Base-by-base conservation (phyloP, 2,329 filamentous ascomycete genomes). In the Fusarium bulbicola region DNA sequence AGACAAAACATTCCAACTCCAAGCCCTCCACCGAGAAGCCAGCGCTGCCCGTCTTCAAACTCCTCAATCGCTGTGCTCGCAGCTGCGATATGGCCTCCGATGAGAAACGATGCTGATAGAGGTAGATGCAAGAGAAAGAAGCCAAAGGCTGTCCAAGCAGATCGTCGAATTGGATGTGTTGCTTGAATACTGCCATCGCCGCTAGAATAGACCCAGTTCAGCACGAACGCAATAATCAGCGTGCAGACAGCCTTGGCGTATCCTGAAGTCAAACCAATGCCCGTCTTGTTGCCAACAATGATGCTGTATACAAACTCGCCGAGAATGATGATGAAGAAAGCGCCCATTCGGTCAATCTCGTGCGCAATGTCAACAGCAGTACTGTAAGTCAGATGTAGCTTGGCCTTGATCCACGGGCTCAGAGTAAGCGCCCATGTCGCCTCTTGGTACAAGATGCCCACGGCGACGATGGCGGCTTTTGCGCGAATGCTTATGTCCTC, bases 321-420 rank as follows among this genome's bases (percentile, higher is more conserved):
- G 0, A 87, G 81, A n/a, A 85, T 85, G 62, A 87, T 86, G 68
- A 87, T 87, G 75, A 85, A 86, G 68, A 87, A 87, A 20, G 85
- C 85, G 0, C 84, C 84, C 77, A 86, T 85, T 15, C 85, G 83
- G 68, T 87, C 85, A 39, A 86, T 80, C 70, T 87, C 85, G 67
- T 87, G 85, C 16, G 82, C 80, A 58, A 87, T 85, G 63, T 87
- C 85, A 8, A 86, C 84, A 1, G 85, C 85, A 0, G 85, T 86
- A 62, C 84, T 84, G 66, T 85, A 87, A 14, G 80, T 82, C 21
- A 85, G 79, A 39, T 81, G 80, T 28, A 86, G 77, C 39, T 82
- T 75, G 32, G 74, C 77, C 78, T 86, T 86, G 28, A 85, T 83
- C 72, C 80, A 81, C 0, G 85, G 84, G 14, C 81, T 84, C 53